Base-by-base conservation (phyloP, 352 stramenopile genomes). In the Phytopythium montanum region DNA sequence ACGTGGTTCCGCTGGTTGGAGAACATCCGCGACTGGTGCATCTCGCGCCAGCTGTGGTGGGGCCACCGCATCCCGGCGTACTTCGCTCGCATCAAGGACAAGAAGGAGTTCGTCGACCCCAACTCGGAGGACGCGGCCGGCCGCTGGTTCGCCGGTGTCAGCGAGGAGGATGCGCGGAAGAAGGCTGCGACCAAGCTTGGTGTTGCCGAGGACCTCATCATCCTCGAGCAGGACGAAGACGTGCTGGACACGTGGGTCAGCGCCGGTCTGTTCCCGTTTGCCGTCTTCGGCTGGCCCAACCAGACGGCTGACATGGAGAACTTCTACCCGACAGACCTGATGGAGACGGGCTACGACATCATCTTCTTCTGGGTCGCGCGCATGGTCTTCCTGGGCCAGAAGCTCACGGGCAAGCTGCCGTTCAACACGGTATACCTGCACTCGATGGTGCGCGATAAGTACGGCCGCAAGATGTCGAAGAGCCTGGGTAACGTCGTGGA, bases 261-360 rank as follows among this genome's bases (percentile, higher is more conserved):
- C 60, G 96, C 88, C 9, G 90, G 96, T 62, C 74, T 99, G n/a
- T 99, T 99, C 85, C 97, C 98, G 12, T 91, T 94, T 45, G 81
- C 85, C 7, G 81, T 94, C 48, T 96, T 94, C 54, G 85, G 82
- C 14, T 95, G 87, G 87, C 87, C 85, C 0, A 73, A 90, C 38
- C 69, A 78, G 36, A 75, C 76, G 19, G 41, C 51, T 4, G 82
- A 93, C 58, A 79, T 98, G 42, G 72, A 80, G 31, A 83, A 92
- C 65, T 99, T 98, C 61, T 99, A 98, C 75, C 97, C 97, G 23
- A 95, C 92, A 31, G 94, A 97, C 46, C 75, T 98, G 60, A 74
- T 99, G 29, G 98, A 99, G 72, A 99, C 98, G n/a, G 98, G 97
- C 13, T 98, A 98, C 67, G 98, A 99, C 76, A 99, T 99, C 74